Evolutionary conservation across 208 protist genomes (phyloP).

Genomic region (Leishmania turanica): DNA sequence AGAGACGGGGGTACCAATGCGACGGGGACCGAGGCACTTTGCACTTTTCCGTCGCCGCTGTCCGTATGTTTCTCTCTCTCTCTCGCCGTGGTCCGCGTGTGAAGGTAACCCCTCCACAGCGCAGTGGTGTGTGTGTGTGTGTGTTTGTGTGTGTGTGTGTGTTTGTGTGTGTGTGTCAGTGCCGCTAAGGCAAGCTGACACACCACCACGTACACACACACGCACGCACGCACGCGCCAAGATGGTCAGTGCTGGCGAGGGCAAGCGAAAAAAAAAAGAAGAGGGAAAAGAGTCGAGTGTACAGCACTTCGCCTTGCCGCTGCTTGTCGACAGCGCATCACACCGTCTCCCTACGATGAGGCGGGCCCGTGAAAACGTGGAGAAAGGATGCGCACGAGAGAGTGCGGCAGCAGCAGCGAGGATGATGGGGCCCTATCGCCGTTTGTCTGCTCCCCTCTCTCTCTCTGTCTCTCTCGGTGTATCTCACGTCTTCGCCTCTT

Average conservation of each 20-base stretch:
- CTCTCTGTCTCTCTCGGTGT: neutral
- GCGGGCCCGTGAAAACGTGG: neutral
- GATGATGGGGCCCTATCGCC: neutral
- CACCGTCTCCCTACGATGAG: neutral
- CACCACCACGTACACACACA: neutral
- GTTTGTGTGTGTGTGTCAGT: neutral
- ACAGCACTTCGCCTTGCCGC: too few species aligned
- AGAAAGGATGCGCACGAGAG: neutral
- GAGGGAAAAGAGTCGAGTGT: neutral
- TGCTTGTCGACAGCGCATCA: neutral
- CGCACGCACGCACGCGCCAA: neutral
- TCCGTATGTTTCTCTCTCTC: neutral
- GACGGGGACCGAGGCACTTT: neutral
- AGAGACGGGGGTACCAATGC: neutral
- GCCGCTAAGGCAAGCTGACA: neutral
- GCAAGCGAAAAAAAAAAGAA: neutral
- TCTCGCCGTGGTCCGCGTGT: neutral
- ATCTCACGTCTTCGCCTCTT: neutral
- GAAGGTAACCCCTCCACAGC: neutral
- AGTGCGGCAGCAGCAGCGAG: neutral
- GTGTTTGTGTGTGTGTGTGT: neutral
- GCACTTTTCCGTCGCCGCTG: neutral
- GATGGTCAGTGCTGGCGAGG: neutral
- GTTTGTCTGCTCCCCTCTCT: neutral
- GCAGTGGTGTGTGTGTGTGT: neutral